Evolutionary conservation across 2,329 filamentous ascomycete species (phyloP).

Genomic region (Sphaceloma murrayae): DNA sequence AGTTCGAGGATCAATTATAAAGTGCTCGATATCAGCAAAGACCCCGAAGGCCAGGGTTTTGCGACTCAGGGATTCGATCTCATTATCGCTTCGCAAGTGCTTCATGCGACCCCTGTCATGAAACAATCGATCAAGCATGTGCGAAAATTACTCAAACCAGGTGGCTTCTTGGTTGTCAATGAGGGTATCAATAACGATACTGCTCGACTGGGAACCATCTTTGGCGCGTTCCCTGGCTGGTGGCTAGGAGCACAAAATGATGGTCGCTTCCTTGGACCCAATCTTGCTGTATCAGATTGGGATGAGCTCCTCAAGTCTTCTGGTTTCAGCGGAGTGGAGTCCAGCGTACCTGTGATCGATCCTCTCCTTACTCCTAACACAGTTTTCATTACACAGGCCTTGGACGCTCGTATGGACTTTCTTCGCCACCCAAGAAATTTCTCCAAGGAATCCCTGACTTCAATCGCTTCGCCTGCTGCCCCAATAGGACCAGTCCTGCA

Average conservation of each 20-base stretch:
- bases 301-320: slow-evolving; percentile 24
- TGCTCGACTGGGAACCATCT: slow-evolving; percentile 24
- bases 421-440: slow-evolving; percentile 13
- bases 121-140: slow-evolving; percentile 21
- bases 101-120: slow-evolving; percentile 23
- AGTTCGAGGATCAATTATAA: slow-evolving; percentile 5
- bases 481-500: not conserved
- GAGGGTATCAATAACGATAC: slow-evolving; percentile 25
- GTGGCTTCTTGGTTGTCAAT: slow-evolving; percentile 22
- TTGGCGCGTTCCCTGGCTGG: slow-evolving; percentile 31
- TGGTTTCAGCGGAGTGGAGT: slow-evolving; percentile 31
- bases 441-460: no score
- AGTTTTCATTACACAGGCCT: slow-evolving; percentile 10
- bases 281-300: slow-evolving; percentile 27
- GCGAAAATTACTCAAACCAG: slow-evolving; percentile 24
- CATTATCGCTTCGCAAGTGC: slow-evolving; percentile 24
- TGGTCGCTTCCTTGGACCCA: slow-evolving; percentile 25
- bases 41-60: slow-evolving; percentile 39
- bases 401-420: slow-evolving; percentile 16
- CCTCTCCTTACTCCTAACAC: slow-evolving; percentile 2
- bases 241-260: slow-evolving; percentile 27
- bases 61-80: slow-evolving; percentile 31
- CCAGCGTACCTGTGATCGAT: not conserved
- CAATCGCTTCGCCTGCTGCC: no score
- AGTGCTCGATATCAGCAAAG: slow-evolving; percentile 14